Evolutionary conservation across 2,329 filamentous ascomycete species (phyloP).

Genomic region (Decorospora gaudefroyi): DNA sequence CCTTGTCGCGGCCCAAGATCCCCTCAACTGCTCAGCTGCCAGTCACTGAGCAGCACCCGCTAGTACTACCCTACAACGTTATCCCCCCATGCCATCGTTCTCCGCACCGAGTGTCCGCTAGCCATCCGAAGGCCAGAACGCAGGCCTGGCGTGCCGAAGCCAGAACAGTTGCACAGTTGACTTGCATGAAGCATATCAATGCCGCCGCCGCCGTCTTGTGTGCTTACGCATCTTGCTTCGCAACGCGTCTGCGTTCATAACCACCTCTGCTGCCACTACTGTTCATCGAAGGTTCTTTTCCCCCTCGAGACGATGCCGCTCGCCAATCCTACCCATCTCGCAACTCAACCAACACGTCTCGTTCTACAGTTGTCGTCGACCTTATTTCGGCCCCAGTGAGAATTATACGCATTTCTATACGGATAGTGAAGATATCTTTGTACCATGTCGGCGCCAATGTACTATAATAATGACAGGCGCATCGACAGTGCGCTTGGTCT

Average conservation of each 20-base stretch:
- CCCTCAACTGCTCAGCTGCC: not conserved
- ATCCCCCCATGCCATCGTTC: not conserved
- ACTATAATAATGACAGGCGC: not conserved
- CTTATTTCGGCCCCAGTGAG: too few relatives aligned
- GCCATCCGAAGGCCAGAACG: not conserved
- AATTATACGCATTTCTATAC: not conserved
- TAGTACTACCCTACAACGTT: not conserved
- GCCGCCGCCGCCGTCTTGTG: not conserved
- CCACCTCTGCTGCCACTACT: not conserved
- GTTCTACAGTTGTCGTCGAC: not conserved
- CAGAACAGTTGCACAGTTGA: slow-evolving; percentile 3
- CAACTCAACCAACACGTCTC: not conserved
- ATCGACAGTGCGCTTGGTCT: slow-evolving; percentile 3
- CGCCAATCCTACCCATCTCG: not conserved
- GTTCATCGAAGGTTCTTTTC: not conserved
- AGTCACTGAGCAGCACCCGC: too few relatives aligned
- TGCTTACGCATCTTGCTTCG: not conserved
- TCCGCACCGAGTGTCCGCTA: slow-evolving; percentile 4
- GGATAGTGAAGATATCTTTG: not conserved
- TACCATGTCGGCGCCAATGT: slow-evolving; percentile 4
- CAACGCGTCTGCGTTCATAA: slow-evolving; percentile 1
- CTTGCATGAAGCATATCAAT: slow-evolving; percentile 3
- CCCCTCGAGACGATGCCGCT: not conserved
- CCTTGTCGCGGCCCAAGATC: slow-evolving; percentile 2
- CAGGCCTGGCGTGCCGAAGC: slow-evolving; percentile 1